A percentile compares a stretch with the other conserved stretches of the same genome.
phyloP scores from a whole-genome alignment of 257 asterid species.

The Solanum bulbocastanum region DNA sequence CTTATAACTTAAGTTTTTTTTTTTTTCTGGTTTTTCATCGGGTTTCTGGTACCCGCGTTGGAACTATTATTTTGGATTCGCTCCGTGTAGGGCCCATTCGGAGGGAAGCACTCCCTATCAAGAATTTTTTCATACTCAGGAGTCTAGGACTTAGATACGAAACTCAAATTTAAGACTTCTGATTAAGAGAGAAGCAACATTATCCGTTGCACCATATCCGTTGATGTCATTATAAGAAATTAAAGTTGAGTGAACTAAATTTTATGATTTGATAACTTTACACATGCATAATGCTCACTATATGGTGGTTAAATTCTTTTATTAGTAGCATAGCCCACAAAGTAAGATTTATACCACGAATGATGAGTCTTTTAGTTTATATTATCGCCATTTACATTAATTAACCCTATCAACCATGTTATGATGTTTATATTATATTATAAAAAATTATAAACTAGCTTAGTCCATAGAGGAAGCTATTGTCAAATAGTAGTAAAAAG shows the following conservation, averaged over 20 bases:
- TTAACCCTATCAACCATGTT: background rate
- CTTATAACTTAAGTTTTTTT: background rate
- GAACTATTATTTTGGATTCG: too few species aligned
- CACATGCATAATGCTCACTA: background rate
- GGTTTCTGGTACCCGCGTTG: rapidly evolving
- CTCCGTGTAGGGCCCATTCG: too few species aligned
- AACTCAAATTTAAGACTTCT: background rate
- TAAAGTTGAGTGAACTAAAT: background rate
- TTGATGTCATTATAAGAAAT: too few species aligned
- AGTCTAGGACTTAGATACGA: too few species aligned
- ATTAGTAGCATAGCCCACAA: background rate
- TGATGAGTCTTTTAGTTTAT: background rate
- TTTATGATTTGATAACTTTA: background rate
- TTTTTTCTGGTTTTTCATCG: rapidly evolving
- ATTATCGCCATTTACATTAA: background rate
- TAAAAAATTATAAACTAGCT: background rate
- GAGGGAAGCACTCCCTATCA: background rate
- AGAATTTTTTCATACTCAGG: rapidly evolving
- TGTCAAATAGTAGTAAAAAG: background rate
- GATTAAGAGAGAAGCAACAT: too few species aligned
- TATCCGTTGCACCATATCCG: too few species aligned
- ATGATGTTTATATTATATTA: background rate
- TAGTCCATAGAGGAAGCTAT: background rate
- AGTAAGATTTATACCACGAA: background rate
- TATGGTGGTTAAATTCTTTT: background rate